Base-by-base conservation (phyloP, 306 rosid genomes). In the Pterocarpus santalinus region DNA sequence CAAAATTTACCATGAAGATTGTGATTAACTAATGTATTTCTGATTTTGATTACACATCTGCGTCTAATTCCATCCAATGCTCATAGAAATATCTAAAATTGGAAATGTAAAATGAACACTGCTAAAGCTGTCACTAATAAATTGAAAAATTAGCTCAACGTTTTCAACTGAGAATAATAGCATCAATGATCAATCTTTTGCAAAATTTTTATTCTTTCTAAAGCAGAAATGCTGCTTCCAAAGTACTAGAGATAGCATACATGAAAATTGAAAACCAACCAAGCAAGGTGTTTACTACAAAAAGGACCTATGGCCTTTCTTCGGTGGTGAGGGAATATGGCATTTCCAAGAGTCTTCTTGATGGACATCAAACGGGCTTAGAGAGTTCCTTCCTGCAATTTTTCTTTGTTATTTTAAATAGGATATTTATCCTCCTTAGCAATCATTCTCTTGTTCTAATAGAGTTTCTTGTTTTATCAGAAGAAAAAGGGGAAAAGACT, bases 41-140 rank as follows among this genome's bases (percentile, higher is more conserved):
- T 49, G 55, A 28, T 68, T 32, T 63, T 33, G 79, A 60, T 43
- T 34, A 9, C 56, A 53, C 61, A 9, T 67, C 34, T 33, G 5
- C 56, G 55, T 68, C 28, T 60, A 47, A 80, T 69, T 74, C 78
- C 68, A 61, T 68, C 41, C 43, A 52, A 68, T 38, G 43, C 44
- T 15, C 35, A 30, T 68, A 17, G 67, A 22, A 66, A 41, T 32
- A 78, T 36, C 68, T 62, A 51, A 38, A 52, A 49, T 13, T 69
- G 74, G 55, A 56, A 53, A 44, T 72, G 63, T 64, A 8, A 65
- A 35, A 44, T 43, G 75, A 71, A 65, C 36, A 72, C 8, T 2
- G n/a, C 58, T 13, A 65, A 53, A 71, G 63, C 3, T 46, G 39
- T 65, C 38, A 56, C 38, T 57, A 62, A 28, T 60, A 34, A 56